phyloP scores from a whole-genome alignment of 371 early-diverging fungal species.

The Mucor sp. region DNA sequence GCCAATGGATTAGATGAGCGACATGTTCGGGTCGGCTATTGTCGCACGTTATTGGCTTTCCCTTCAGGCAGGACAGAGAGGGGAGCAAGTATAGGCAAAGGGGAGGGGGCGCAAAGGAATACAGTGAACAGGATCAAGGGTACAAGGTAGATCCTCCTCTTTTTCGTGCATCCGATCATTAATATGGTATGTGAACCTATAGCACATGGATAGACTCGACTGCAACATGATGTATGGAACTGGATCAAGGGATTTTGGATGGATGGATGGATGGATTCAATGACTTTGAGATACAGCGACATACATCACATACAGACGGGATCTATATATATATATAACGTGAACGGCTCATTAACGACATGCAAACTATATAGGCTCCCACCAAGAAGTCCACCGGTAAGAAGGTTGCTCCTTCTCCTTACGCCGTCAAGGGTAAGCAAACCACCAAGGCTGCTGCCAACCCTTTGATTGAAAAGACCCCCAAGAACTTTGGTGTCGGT shows the following conservation, averaged over 20 bases:
- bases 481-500: slow-evolving; percentile 93
- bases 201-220: background rate
- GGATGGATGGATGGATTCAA: slow-evolving; percentile 16
- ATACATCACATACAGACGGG: background rate
- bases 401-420: slow-evolving; percentile 94
- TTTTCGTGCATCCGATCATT: slow-evolving; percentile 26
- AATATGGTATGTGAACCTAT: slow-evolving; percentile 13
- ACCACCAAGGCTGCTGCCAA: slow-evolving; percentile 72
- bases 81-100: too few species aligned
- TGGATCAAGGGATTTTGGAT: background rate
- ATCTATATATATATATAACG: too few species aligned
- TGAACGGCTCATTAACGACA: background rate
- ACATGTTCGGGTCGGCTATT: background rate
- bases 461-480: slow-evolving; percentile 91
- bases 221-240: background rate
- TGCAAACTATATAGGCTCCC: slow-evolving; percentile 12
- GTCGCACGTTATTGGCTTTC: background rate
- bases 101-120: slow-evolving; percentile 2
- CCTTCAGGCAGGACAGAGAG: background rate
- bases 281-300: background rate
- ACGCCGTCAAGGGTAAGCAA: slow-evolving; percentile 68
- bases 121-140: background rate
- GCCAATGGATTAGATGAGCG: background rate
- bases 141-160: slow-evolving; percentile 10
- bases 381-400: slow-evolving; percentile 65